These are phyloP conservation scores for Phytopythium chamaehyphon DNA, from an alignment of 352 stramenopile genomes.

Conservation along the genomic window DNA sequence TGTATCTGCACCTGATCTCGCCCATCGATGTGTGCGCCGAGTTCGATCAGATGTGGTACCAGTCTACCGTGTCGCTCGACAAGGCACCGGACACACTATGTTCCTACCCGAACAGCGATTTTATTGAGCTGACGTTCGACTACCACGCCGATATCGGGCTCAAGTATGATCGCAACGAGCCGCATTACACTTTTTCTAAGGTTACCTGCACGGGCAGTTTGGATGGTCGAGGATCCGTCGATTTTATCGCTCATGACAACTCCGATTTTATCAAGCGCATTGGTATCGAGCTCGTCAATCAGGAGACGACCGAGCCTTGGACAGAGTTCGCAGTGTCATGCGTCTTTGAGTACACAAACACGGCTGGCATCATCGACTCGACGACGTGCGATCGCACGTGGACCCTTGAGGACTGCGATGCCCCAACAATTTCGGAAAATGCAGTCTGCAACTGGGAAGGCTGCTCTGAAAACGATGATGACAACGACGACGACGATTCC, in stretches of 20 bases:
- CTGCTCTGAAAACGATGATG: conserved; percentile 11
- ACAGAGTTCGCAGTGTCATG: conserved; percentile 47
- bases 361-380: conserved; percentile 12
- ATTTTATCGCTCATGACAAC: background rate
- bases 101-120: conserved; percentile 52
- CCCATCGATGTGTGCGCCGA: conserved; percentile 40
- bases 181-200: conserved; percentile 26
- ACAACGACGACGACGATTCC: conserved; percentile 13
- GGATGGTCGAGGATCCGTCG: background rate
- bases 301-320: conserved; percentile 22
- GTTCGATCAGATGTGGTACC: conserved; percentile 68
- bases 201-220: background rate
- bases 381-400: conserved; percentile 40
- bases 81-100: conserved; percentile 9
- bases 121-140: conserved; percentile 62
- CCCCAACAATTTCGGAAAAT: conserved; percentile 8
- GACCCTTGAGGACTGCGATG: conserved; percentile 53
- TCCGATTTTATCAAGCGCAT: conserved; percentile 35
- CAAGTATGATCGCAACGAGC: background rate
- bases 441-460: too few species aligned
- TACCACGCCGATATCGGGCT: conserved; percentile 47
- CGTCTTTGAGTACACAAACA: conserved; percentile 49
- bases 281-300: conserved; percentile 43
- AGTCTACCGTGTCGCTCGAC: conserved; percentile 29
- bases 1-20: conserved; percentile 46